phyloP scores from a whole-genome alignment of 202 grass and related monocot genomes.

The Panicum virgatum region DNA sequence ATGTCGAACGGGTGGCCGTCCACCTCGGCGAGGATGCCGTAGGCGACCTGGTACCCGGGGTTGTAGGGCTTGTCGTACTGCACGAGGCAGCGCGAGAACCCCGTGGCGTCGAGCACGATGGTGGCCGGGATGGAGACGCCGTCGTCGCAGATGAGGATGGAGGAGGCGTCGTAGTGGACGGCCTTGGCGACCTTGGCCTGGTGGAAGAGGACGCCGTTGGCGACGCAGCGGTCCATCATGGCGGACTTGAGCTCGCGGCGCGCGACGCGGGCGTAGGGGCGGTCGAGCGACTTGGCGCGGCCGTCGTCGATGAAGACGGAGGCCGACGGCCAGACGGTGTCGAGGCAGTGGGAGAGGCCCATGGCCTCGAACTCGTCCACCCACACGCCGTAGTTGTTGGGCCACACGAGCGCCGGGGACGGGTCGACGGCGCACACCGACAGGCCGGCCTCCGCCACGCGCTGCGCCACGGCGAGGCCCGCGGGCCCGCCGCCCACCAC shows the following conservation, averaged over 20 bases:
- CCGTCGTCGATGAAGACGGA: slow-evolving; percentile 63
- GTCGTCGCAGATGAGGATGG: slow-evolving; percentile 82
- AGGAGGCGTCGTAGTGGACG: slow-evolving; percentile 68
- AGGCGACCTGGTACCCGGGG: slow-evolving; percentile 92
- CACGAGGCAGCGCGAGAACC: slow-evolving; percentile 87
- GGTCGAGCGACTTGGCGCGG: slow-evolving; percentile 55
- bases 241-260: slow-evolving; percentile 85
- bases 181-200: slow-evolving; percentile 79
- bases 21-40: slow-evolving; percentile 91
- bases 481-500: slow-evolving; percentile 84
- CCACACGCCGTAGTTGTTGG: slow-evolving; percentile 99
- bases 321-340: slow-evolving; percentile 76
- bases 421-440: slow-evolving; percentile 92
- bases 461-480: slow-evolving; percentile 86
- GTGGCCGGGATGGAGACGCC: slow-evolving; percentile 68
- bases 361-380: slow-evolving; percentile 97
- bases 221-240: slow-evolving; percentile 86
- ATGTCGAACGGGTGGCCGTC: slow-evolving; percentile 91
- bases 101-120: slow-evolving; percentile 89
- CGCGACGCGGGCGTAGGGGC: slow-evolving; percentile 83
- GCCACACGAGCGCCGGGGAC: slow-evolving; percentile 75
- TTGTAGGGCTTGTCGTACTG: slow-evolving; percentile 90
- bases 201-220: slow-evolving; percentile 75
- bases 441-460: slow-evolving; percentile 79
- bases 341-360: slow-evolving; percentile 87